Base-by-base conservation (phyloP, 768 basidiomycete genomes). In the Lactarius deliciosus region DNA sequence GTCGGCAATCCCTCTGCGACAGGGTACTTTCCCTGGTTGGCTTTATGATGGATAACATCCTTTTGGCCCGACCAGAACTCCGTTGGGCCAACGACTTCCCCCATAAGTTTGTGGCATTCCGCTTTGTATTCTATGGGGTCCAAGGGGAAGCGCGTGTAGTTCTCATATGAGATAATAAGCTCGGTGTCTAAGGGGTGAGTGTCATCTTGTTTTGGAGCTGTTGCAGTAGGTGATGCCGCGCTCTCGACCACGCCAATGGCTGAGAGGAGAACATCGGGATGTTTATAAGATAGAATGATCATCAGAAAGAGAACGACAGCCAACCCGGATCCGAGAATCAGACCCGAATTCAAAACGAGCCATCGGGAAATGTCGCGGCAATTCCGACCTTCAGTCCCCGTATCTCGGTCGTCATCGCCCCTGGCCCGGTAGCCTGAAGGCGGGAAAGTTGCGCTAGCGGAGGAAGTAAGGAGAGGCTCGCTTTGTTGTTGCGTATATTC, bases 71-170 rank as follows among this genome's bases (percentile, higher is more conserved):
- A 77, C 88, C 88, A 90, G 69, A 84, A 90, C 50, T 72, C 77
- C 8, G 77, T 78, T 70, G 83, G 80, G 16, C 78, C 71, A 80
- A 85, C 83, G 61, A 79, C 79, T 7, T 80, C 81, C 20, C 75
- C 65, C 69, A 79, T 77, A 25, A 85, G 68, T 69, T 83, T 84
- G 62, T 77, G 74, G 72, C 89, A 91, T 75, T 89, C 83, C 1
- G 74, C 69, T 20, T 79, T 79, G 74, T 88, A 90, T 76, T 90
- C 79, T 13, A 74, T 70, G 5, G 86, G 81, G 32, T 79, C 80
- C 10, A 89, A 78, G 9, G 88, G 88, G 73, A 87, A 87, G 28
- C 69, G 76, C 8, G 85, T 84, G 73, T 85, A 85, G 70, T 83
- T 85, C 69, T 78, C 81, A 75, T 86, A 86, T 28, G 84, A 86